A percentile compares a stretch with the other conserved stretches of the same genome.
Conservation (phyloP, 305 asterid species). For the Caryopteris hybrid region DNA sequence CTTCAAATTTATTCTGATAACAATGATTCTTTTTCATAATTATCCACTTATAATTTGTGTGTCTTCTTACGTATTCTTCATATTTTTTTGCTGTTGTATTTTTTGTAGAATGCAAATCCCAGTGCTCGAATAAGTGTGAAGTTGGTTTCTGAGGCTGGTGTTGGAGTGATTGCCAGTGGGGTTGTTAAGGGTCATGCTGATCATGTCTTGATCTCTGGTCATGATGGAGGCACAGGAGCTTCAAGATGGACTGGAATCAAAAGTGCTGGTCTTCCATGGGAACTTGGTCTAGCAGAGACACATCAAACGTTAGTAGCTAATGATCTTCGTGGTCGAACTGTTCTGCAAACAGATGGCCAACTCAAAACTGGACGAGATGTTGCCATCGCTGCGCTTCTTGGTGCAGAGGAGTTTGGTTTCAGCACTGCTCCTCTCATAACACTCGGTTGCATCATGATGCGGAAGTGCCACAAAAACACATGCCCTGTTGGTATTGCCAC, state of each 20-base stretch:
- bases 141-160: slow-evolving; percentile 99
- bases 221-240: slow-evolving; percentile 99
- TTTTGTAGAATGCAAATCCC: slow-evolving; percentile 84
- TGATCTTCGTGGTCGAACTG: slow-evolving; percentile 96
- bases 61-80: neutral
- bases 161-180: slow-evolving; percentile 98
- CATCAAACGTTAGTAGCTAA: slow-evolving; percentile 99
- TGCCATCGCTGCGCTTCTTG: slow-evolving; percentile 96
- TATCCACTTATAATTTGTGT: neutral
- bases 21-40: neutral
- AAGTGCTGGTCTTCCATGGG: slow-evolving; percentile 99
- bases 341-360: slow-evolving; percentile 96
- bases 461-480: slow-evolving; percentile 99
- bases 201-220: slow-evolving; percentile 96
- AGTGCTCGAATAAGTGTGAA: slow-evolving; percentile 96
- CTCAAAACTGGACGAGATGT: slow-evolving; percentile 98
- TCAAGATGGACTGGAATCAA: slow-evolving; percentile 99
- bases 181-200: slow-evolving; percentile 99
- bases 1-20: neutral
- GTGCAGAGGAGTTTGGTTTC: slow-evolving; percentile 99
- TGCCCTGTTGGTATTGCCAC: slow-evolving; percentile 99
- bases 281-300: slow-evolving; percentile 98
- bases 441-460: slow-evolving; percentile 98
- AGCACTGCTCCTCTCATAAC: slow-evolving; percentile 99
- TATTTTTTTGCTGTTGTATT: neutral